phyloP scores from a whole-genome alignment of 2,329 filamentous ascomycete genomes.

The Calonectria honghensis region DNA sequence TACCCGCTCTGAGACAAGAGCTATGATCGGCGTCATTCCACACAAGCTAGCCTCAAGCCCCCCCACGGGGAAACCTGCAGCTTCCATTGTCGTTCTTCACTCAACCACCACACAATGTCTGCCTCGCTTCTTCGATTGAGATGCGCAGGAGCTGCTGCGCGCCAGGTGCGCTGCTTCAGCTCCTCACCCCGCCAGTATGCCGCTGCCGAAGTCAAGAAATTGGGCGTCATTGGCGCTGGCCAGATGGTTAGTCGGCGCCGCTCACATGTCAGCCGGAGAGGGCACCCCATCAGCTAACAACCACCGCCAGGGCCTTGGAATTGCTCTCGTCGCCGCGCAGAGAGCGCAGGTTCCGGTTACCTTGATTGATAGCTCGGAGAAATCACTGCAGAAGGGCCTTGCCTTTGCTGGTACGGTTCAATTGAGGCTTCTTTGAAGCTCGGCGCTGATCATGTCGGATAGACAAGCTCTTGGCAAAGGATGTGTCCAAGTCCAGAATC shows the following conservation, averaged over 20 bases:
- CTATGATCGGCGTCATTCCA: slow-evolving; percentile 46
- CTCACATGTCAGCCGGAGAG: slow-evolving; percentile 61
- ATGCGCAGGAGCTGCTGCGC: slow-evolving; percentile 59
- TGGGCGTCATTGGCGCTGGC: slow-evolving; percentile 95
- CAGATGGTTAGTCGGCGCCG: slow-evolving; percentile 84
- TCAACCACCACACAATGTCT: slow-evolving; percentile 60
- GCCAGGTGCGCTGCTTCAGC: slow-evolving; percentile 79
- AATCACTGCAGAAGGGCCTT: slow-evolving; percentile 90
- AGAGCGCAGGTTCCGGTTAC: slow-evolving; percentile 89
- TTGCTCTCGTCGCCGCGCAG: slow-evolving; percentile 93
- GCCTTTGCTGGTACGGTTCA: slow-evolving; percentile 84
- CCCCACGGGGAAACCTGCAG: slow-evolving; percentile 43
- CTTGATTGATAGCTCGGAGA: slow-evolving; percentile 88
- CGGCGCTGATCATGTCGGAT: slow-evolving; percentile 41
- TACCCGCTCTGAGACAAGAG: slow-evolving; percentile 58
- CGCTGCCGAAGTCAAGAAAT: slow-evolving; percentile 83
- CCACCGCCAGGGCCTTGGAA: slow-evolving; percentile 85
- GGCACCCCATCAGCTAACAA: slow-evolving; percentile 41
- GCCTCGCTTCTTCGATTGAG: slow-evolving; percentile 62
- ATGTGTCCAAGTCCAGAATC: slow-evolving; percentile 90
- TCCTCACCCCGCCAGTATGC: slow-evolving; percentile 76
- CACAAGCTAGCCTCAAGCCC: slow-evolving; percentile 29
- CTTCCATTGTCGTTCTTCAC: slow-evolving; percentile 5
- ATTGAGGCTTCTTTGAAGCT: slow-evolving; percentile 1
- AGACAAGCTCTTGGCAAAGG: slow-evolving; percentile 96